Evolutionary conservation across 257 asterid genomes (phyloP).

Genomic region (Solanum lignicaule): DNA sequence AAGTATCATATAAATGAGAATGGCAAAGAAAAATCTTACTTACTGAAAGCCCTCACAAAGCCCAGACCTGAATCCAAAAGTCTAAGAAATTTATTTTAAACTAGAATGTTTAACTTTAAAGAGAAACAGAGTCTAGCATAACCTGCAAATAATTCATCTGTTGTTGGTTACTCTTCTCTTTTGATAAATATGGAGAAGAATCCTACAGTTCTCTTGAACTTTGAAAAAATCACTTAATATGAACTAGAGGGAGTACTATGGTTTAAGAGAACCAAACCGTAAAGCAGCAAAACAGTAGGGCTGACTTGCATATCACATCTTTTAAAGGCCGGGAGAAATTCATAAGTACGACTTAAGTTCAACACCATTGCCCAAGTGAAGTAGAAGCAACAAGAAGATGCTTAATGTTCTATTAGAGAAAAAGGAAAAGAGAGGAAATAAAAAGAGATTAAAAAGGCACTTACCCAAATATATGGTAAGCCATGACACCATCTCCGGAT

Average conservation of each 20-base stretch:
- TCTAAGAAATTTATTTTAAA: not conserved
- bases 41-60: not conserved
- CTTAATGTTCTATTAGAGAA: not conserved
- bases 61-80: not conserved
- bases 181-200: not conserved
- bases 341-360: not conserved
- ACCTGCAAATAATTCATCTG: not conserved
- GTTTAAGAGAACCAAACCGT: not conserved
- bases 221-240: not conserved
- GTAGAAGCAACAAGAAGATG: not conserved
- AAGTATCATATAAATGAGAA: not conserved
- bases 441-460: not conserved
- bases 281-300: not conserved
- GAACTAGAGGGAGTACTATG: not conserved
- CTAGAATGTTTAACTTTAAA: not conserved
- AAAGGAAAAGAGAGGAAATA: not conserved
- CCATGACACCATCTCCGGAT: conserved; percentile 43
- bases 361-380: not conserved
- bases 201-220: not conserved
- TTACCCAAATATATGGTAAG: conserved; percentile 73
- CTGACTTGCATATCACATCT: not conserved
- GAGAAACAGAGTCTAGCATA: not conserved
- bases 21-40: not conserved
- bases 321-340: not conserved
- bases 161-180: not conserved